Percentiles rank a stretch among this genome's conserved stretches.
phyloP scores from a whole-genome alignment of 164 flowering plant species.

The Protea cynaroides region DNA sequence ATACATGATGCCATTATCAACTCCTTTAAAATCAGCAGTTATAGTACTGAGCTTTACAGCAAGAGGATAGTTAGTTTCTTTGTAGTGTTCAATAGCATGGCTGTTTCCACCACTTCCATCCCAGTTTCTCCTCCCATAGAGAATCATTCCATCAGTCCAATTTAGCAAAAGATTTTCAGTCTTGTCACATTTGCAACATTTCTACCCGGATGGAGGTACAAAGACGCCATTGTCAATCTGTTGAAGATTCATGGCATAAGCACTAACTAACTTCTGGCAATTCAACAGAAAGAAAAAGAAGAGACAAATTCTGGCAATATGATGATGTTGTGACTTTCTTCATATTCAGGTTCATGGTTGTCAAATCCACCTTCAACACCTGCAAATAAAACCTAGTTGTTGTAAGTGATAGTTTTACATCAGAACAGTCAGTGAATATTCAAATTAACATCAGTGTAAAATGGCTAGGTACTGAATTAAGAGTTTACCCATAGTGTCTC shows the following conservation, averaged over 20 bases:
- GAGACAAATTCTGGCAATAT: conserved; percentile 72
- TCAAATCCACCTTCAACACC: conserved; percentile 97
- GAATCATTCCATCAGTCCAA: conserved; percentile 90
- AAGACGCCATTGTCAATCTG: conserved; percentile 74
- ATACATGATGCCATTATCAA: too few species aligned
- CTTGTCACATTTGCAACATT: conserved; percentile 87
- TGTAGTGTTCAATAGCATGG: conserved; percentile 77
- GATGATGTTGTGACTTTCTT: conserved; percentile 68
- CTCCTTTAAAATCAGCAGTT: conserved; percentile 88
- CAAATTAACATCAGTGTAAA: background rate
- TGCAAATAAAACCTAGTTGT: conserved; percentile 24
- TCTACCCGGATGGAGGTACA: conserved; percentile 91
- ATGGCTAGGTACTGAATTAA: too few species aligned
- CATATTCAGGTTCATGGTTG: conserved; percentile 67
- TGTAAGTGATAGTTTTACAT: conserved; percentile 8
- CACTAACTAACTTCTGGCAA: conserved; percentile 78
- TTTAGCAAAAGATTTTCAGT: conserved; percentile 92
- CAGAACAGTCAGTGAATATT: conserved; percentile 61
- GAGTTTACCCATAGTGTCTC: too few species aligned
- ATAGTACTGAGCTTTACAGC: conserved; percentile 97
- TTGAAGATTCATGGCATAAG: conserved; percentile 58
- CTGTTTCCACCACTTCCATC: too few species aligned
- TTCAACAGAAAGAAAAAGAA: conserved; percentile 91
- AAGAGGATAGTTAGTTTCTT: conserved; percentile 73
- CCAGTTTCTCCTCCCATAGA: too few species aligned